A percentile compares a stretch with the other conserved stretches of the same genome.
phyloP scores from a whole-genome alignment of 805 yeast species.

The Candida nitratophila region DNA sequence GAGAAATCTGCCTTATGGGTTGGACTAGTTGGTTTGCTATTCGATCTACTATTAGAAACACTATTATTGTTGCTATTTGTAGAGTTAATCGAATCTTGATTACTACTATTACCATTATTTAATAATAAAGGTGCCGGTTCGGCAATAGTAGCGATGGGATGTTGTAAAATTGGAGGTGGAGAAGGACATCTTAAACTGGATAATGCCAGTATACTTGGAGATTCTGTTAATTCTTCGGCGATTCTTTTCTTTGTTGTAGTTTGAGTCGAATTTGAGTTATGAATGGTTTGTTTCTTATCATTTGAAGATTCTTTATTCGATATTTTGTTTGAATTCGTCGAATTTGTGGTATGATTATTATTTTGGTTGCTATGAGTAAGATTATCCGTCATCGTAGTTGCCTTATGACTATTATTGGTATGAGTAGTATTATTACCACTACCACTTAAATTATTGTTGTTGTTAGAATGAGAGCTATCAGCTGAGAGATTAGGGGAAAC shows the following conservation, averaged over 20 bases:
- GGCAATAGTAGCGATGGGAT: slow-evolving; percentile 16
- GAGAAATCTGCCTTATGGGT: background rate
- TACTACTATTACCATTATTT: slow-evolving; percentile 5
- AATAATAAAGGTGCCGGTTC: slow-evolving; percentile 15
- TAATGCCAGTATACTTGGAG: slow-evolving; percentile 50
- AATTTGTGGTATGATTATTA: too few species aligned
- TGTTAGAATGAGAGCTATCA: background rate
- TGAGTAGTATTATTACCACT: background rate
- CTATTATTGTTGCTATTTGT: background rate
- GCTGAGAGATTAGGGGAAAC: background rate
- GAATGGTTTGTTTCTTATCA: background rate
- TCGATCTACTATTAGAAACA: slow-evolving; percentile 1
- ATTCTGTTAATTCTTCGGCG: slow-evolving; percentile 16
- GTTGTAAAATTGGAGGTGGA: slow-evolving; percentile 60
- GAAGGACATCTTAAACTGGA: slow-evolving; percentile 60
- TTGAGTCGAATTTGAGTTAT: background rate
- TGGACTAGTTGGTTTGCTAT: background rate
- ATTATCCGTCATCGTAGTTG: too few species aligned
- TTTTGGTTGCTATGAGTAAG: too few species aligned
- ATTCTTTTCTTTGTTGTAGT: background rate
- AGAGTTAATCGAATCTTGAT: slow-evolving; percentile 5
- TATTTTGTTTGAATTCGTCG: background rate
- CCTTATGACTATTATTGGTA: too few species aligned
- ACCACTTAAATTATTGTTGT: background rate
- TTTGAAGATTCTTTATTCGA: background rate